Conservation (phyloP, 768 basidiomycete genomes). For the Trametes meyenii region DNA sequence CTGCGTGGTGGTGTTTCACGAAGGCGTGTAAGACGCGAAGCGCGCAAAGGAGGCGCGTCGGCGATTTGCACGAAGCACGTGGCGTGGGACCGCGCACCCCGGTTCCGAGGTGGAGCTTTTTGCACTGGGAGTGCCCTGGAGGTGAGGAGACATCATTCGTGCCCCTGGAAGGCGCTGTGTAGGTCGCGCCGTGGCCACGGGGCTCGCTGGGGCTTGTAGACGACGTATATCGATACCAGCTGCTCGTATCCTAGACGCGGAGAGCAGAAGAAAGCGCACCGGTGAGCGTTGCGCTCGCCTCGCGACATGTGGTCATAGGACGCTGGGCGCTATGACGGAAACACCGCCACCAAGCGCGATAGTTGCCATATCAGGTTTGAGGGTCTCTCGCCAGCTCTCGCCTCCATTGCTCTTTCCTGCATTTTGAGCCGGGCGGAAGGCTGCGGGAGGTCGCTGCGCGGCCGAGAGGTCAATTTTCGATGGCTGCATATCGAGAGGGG, state of each 20-base stretch:
- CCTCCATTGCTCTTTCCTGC: slow-evolving; percentile 4
- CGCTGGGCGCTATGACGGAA: neutral
- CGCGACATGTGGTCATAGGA: slow-evolving; percentile 11
- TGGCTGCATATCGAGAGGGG: neutral
- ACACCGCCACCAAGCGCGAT: slow-evolving; percentile 18
- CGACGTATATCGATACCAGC: neutral
- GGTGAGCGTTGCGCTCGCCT: neutral
- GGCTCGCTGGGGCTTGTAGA: neutral
- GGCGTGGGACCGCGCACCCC: neutral
- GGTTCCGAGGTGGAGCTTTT: neutral
- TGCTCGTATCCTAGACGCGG: neutral
- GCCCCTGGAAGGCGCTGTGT: neutral
- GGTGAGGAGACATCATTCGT: no score
- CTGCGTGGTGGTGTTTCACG: slow-evolving; percentile 3
- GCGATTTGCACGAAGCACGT: slow-evolving; percentile 4
- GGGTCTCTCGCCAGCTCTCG: neutral
- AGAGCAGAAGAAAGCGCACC: neutral
- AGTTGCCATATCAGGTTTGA: slow-evolving; percentile 3
- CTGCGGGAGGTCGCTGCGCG: neutral
- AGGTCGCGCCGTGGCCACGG: slow-evolving; percentile 1
- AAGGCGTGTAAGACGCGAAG: neutral
- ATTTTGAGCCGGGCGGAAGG: neutral
- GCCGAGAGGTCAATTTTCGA: neutral
- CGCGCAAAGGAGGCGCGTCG: neutral
- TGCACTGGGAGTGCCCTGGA: no score